Conservation (phyloP, 2,329 filamentous ascomycete species). For the Ophiobolus disseminans region DNA sequence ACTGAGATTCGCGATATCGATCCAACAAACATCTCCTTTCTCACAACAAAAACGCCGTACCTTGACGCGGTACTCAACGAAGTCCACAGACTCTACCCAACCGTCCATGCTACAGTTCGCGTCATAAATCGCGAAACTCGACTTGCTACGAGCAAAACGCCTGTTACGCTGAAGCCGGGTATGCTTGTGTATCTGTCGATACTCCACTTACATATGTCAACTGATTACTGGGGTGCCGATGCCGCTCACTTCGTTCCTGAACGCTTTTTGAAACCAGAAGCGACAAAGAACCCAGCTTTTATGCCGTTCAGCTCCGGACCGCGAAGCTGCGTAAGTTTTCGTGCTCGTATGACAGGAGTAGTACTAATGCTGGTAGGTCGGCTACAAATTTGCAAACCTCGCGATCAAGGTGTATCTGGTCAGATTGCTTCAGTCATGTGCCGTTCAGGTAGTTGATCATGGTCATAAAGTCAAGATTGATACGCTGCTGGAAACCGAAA, state of each 20-base stretch:
- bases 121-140: constrained; percentile 5
- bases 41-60: constrained; percentile 8
- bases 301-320: background rate
- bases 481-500: constrained; percentile 5
- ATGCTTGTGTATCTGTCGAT: constrained; percentile 9
- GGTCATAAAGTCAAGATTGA: constrained; percentile 3
- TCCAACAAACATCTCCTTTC: background rate
- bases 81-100: constrained; percentile 7
- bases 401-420: constrained; percentile 7
- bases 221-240: constrained; percentile 1
- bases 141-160: constrained; percentile 1
- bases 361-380: background rate
- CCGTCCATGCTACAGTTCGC: constrained; percentile 7
- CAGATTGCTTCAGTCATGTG: constrained; percentile 3
- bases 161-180: constrained; percentile 5
- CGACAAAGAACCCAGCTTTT: background rate
- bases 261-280: background rate
- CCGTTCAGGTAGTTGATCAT: background rate
- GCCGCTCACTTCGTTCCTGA: background rate
- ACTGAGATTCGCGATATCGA: constrained; percentile 1
- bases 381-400: constrained; percentile 5
- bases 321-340: constrained; percentile 3
- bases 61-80: constrained; percentile 9
- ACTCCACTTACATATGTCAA: constrained; percentile 8
- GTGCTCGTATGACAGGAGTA: background rate